phyloP scores from a whole-genome alignment of 2,329 filamentous ascomycete species.

The Fusarium pininemorale region DNA sequence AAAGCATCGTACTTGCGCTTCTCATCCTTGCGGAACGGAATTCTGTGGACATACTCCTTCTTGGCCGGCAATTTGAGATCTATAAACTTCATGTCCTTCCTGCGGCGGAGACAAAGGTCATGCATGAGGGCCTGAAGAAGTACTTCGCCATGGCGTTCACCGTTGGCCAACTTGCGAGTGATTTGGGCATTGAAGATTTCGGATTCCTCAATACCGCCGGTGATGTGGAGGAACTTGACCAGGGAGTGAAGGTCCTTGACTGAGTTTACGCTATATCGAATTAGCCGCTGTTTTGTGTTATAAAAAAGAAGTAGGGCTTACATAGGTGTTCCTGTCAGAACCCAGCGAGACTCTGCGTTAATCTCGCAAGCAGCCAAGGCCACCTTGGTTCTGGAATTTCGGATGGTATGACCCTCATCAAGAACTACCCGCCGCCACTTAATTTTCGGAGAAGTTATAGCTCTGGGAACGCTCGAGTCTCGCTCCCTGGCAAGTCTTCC shows the following conservation, averaged over 20 bases:
- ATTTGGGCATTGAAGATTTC: conserved; percentile 74
- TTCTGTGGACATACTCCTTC: conserved; percentile 78
- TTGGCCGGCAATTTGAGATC: conserved; percentile 81
- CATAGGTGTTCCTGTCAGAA: conserved; percentile 83
- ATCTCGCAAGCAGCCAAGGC: conserved; percentile 74
- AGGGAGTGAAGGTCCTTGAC: conserved; percentile 84
- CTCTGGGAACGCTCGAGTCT: conserved; percentile 53
- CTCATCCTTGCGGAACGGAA: conserved; percentile 78
- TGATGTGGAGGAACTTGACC: conserved; percentile 78
- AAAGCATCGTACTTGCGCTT: conserved; percentile 80
- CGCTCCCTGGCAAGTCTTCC: conserved; percentile 77
- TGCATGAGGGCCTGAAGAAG: conserved; percentile 81
- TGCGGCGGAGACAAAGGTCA: conserved; percentile 81
- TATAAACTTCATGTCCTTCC: conserved; percentile 89
- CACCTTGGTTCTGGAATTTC: conserved; percentile 78
- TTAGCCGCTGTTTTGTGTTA: conserved; percentile 38
- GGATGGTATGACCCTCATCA: conserved; percentile 85
- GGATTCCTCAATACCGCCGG: conserved; percentile 77
- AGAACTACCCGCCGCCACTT: conserved; percentile 83
- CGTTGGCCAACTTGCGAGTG: conserved; percentile 71
- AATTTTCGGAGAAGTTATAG: conserved; percentile 52
- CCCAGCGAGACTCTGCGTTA: conserved; percentile 78
- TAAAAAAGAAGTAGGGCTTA: conserved; percentile 46
- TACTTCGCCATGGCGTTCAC: conserved; percentile 65
- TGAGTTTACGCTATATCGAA: conserved; percentile 70